Conservation (phyloP, 108 stramenopile species). For the Cyclostephanos tholiformis region DNA sequence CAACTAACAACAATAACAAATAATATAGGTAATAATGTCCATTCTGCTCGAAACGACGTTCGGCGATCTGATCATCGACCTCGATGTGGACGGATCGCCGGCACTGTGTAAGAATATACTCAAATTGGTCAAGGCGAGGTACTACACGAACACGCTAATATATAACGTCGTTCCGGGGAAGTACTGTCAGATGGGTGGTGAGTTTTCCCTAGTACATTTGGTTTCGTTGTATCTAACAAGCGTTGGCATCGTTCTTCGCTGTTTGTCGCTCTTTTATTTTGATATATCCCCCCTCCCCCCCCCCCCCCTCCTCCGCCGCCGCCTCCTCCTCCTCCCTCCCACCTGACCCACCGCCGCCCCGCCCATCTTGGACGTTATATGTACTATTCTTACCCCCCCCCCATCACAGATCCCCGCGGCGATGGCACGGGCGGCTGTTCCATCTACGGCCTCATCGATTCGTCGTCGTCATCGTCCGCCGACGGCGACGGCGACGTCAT, state of each 20-base stretch:
- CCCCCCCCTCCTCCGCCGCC: too few species aligned
- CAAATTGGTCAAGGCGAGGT: constrained; percentile 80
- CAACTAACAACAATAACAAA: too few species aligned
- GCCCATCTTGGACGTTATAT: not conserved
- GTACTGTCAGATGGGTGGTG: constrained; percentile 75
- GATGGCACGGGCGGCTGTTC: constrained; percentile 94
- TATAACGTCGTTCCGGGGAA: constrained; percentile 74
- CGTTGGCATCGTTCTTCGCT: not conserved
- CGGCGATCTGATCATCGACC: constrained; percentile 84
- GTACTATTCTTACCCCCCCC: too few species aligned
- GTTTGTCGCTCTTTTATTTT: not conserved
- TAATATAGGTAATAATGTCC: constrained; percentile 79
- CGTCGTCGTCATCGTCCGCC: constrained; percentile 22
- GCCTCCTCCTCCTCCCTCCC: too few species aligned
- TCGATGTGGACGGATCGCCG: constrained; percentile 83
- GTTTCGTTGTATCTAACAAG: too few species aligned
- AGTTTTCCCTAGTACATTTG: too few species aligned
- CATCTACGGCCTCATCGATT: constrained; percentile 73
- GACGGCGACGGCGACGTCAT: constrained; percentile 32
- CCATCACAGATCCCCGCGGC: constrained; percentile 78
- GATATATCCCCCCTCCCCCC: too few species aligned
- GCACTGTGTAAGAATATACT: constrained; percentile 75
- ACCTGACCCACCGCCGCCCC: too few species aligned
- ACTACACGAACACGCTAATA: constrained; percentile 74
- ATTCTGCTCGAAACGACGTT: constrained; percentile 83